phyloP scores from a whole-genome alignment of 1,139 yeast species.

The Hansenula lynferdii region DNA sequence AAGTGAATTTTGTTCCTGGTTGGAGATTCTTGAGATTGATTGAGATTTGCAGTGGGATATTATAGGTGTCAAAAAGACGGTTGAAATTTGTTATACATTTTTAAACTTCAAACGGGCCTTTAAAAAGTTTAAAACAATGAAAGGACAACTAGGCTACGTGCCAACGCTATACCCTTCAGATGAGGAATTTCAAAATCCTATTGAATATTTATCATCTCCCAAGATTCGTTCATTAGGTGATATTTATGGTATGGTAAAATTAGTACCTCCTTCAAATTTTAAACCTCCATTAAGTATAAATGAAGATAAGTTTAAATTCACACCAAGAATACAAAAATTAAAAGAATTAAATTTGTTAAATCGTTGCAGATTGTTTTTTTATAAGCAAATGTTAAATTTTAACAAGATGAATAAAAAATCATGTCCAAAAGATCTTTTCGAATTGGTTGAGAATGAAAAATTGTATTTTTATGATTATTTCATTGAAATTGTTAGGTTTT shows the following conservation, averaged over 20 bases:
- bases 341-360: constrained; percentile 60
- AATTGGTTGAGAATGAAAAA: constrained; percentile 10
- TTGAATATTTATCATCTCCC: constrained; percentile 50
- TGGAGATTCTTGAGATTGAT: no score
- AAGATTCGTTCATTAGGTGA: constrained; percentile 48
- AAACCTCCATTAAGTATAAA: constrained; percentile 50
- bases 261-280: constrained; percentile 60
- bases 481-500: constrained; percentile 33
- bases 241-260: constrained; percentile 58
- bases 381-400: constrained; percentile 54
- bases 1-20: no score
- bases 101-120: no score
- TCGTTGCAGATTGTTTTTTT: constrained; percentile 58
- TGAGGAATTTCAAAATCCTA: constrained; percentile 57
- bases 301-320: constrained; percentile 46
- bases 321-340: constrained; percentile 59
- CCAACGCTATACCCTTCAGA: constrained; percentile 54
- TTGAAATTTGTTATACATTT: no score
- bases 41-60: no score
- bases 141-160: no score
- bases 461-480: constrained; percentile 52
- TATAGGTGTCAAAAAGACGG: no score
- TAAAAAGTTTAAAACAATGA: no score
- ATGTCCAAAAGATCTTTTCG: constrained; percentile 13
- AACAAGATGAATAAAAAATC: constrained; percentile 38